These are phyloP conservation scores for Deuterostichococcus epilithicus DNA, from an alignment of 139 green algal genomes.

Conservation along the genomic window DNA sequence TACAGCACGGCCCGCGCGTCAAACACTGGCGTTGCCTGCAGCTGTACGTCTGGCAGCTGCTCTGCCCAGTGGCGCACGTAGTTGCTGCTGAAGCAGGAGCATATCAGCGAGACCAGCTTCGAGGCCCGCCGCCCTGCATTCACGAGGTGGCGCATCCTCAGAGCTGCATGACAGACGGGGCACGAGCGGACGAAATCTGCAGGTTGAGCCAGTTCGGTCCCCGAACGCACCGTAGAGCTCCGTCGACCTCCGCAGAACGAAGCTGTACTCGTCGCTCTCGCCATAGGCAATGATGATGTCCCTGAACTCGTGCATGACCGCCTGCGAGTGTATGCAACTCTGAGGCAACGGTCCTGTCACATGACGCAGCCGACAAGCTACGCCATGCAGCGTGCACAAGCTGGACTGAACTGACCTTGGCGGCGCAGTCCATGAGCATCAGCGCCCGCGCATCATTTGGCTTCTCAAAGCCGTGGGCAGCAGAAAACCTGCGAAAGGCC, in stretches of 20 bases:
- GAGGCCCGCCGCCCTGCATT: conserved; percentile 55
- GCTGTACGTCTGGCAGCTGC: conserved; percentile 42
- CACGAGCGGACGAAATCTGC: background rate
- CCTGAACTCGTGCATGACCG: conserved; percentile 64
- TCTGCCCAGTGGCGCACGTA: conserved; percentile 78
- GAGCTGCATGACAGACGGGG: background rate
- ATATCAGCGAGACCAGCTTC: conserved; percentile 84
- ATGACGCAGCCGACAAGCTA: background rate
- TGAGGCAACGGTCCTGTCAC: background rate
- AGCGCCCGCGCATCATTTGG: conserved; percentile 75
- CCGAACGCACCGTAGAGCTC: conserved; percentile 58
- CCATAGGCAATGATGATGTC: conserved; percentile 80
- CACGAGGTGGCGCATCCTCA: background rate
- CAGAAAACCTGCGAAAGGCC: conserved; percentile 60
- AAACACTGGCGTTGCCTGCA: conserved; percentile 78
- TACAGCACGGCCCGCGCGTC: conserved; percentile 88
- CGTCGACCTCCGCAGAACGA: conserved; percentile 62
- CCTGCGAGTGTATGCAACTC: conserved; percentile 19
- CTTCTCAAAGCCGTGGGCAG: conserved; percentile 77
- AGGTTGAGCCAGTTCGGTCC: background rate
- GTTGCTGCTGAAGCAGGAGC: conserved; percentile 77
- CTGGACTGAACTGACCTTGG: conserved; percentile 34
- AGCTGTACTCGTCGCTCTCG: conserved; percentile 89
- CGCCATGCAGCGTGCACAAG: background rate
- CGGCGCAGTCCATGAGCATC: conserved; percentile 72